Percentiles rank a stretch among this genome's conserved stretches.
Evolutionary conservation across 2,329 filamentous ascomycete species (phyloP).

Genomic region (Aspergillus phoenicis): DNA sequence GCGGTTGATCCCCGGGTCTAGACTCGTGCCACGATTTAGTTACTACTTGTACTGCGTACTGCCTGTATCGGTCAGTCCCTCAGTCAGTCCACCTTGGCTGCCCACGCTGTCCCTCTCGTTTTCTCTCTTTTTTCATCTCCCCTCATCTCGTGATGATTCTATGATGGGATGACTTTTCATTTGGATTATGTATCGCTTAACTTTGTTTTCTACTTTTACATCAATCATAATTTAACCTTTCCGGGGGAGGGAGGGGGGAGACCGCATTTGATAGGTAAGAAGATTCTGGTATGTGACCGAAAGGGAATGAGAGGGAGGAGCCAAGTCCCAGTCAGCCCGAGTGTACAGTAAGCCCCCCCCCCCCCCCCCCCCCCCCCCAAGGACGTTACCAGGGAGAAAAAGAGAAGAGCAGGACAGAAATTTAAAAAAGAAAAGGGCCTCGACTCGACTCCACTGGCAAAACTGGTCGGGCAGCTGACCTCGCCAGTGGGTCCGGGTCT

Average conservation of each 20-base stretch:
- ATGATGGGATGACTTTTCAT: neutral
- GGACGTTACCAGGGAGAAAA: neutral
- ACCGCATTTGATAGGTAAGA: neutral
- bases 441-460: conserved; percentile 19
- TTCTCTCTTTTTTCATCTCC: no score
- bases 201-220: no score
- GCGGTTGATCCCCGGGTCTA: conserved; percentile 23
- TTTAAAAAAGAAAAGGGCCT: conserved; percentile 3
- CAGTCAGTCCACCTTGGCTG: neutral
- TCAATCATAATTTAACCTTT: neutral
- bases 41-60: conserved; percentile 4
- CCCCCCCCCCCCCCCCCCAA: neutral
- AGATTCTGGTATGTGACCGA: neutral
- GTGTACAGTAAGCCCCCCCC: neutral
- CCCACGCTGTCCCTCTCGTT: neutral
- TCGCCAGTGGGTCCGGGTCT: conserved; percentile 15
- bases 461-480: conserved; percentile 24
- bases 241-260: neutral
- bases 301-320: neutral
- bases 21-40: conserved; percentile 14
- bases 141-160: neutral
- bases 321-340: no score
- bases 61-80: neutral
- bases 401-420: neutral
- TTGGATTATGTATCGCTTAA: neutral